Percentiles rank a stretch among this genome's conserved stretches.
Evolutionary conservation across 2,329 filamentous ascomycete species (phyloP).

Genomic region (Aspergillus quadricinctus): DNA sequence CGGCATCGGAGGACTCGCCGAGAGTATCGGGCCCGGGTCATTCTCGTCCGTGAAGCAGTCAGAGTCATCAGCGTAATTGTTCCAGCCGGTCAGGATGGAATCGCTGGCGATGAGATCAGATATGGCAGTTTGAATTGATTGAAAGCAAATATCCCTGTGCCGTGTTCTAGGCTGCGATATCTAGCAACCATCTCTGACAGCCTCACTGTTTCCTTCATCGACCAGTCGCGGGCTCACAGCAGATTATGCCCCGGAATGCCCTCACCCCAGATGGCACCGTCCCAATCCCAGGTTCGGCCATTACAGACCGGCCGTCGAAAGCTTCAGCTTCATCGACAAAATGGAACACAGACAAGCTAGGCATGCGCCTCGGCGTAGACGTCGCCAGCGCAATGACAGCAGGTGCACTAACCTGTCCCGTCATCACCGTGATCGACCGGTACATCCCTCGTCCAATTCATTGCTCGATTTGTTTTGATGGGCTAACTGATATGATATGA

Average conservation of each 20-base stretch:
- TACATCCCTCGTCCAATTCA: conserved; percentile 31
- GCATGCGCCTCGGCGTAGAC: conserved; percentile 64
- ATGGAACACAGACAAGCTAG: conserved; percentile 76
- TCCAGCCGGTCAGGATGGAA: not conserved
- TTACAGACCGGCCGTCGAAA: too few relatives aligned
- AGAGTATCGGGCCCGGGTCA: not conserved
- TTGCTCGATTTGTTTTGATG: not conserved
- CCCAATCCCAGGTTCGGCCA: conserved; percentile 11
- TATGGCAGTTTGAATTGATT: too few relatives aligned
- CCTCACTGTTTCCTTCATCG: too few relatives aligned
- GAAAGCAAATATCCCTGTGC: too few relatives aligned
- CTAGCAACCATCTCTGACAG: too few relatives aligned
- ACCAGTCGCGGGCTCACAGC: not conserved
- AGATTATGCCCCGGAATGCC: conserved; percentile 29
- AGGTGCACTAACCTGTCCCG: conserved; percentile 70
- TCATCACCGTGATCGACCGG: conserved; percentile 87
- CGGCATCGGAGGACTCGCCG: conserved; percentile 10
- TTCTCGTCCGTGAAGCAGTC: not conserved
- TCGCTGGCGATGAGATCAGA: too few relatives aligned
- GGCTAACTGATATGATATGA: conserved; percentile 1
- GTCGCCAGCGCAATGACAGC: conserved; percentile 64
- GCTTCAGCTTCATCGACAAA: conserved; percentile 9
- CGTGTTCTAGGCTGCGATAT: too few relatives aligned
- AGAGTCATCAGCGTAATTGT: not conserved
- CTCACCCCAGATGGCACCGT: conserved; percentile 22